Evolutionary conservation across 2,329 filamentous ascomycete species (phyloP).

Genomic region (Raffaelea albimanens): DNA sequence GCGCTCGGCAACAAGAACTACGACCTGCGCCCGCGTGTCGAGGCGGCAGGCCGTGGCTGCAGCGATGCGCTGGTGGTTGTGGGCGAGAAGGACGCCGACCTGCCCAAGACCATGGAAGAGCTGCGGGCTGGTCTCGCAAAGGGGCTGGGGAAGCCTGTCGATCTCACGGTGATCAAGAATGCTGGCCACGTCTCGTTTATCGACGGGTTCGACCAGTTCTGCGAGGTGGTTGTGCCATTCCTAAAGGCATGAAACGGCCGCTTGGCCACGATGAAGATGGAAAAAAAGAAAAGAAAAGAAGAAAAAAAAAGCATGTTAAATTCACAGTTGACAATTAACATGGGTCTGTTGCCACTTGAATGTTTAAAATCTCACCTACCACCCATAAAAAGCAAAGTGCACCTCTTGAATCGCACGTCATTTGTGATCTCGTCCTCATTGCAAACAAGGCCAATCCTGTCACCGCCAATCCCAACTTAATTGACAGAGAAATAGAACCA

Average conservation of each 20-base stretch:
- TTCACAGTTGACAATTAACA: too few species aligned
- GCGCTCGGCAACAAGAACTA: conserved; percentile 28
- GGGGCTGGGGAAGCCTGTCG: conserved; percentile 10
- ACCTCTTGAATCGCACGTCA: too few species aligned
- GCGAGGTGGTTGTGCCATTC: conserved; percentile 17
- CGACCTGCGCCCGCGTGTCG: conserved; percentile 25
- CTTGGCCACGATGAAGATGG: too few species aligned
- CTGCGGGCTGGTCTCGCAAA: conserved; percentile 21
- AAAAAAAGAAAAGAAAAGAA: too few species aligned
- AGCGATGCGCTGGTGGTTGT: conserved; percentile 28
- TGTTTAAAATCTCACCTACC: too few species aligned
- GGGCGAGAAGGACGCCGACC: conserved; percentile 30
- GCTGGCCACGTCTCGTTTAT: conserved; percentile 30
- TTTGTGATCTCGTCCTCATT: too few species aligned
- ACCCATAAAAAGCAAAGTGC: too few species aligned
- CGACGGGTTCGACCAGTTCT: conserved; percentile 25
- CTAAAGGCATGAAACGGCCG: neutral
- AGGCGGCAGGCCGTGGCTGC: neutral
- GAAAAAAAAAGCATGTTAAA: too few species aligned
- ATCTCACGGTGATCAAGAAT: conserved; percentile 24
- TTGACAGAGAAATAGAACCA: too few species aligned
- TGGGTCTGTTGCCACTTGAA: too few species aligned
- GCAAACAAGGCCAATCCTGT: too few species aligned
- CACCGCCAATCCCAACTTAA: too few species aligned
- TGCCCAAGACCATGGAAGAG: conserved; percentile 26